Base-by-base conservation (phyloP, 371 early-diverging fungal genomes). In the Actinomucor elegans region DNA sequence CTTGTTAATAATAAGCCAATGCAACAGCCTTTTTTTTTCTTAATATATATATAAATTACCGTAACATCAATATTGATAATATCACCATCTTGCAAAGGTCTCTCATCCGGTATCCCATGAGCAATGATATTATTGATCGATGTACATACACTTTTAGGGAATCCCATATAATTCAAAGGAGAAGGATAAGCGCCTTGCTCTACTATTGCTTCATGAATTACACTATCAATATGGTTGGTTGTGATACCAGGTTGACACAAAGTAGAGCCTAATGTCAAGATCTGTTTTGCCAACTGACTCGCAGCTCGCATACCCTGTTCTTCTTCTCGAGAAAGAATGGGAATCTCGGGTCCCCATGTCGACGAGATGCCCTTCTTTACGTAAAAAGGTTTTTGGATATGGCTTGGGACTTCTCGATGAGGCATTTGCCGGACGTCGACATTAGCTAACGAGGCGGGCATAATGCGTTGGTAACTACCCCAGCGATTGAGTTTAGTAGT, bases 31-130 rank as follows among this genome's bases (percentile, higher is more conserved):
- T n/a, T n/a, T n/a, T n/a, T n/a, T n/a, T n/a, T n/a, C n/a, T n/a
- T n/a, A n/a, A n/a, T n/a, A n/a, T n/a, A n/a, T n/a, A n/a, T n/a
- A n/a, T n/a, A n/a, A n/a, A n/a, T 48, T 71, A 86, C 84, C 6
- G 88, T 88, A 2, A 89, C 71, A 54, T 96, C 96, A n/a, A 95
- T 71, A 69, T 94, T 96, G 48, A 94, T 73, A 33, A 95, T 87
- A 67, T 95, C 96, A 4, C 95, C 94, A 50, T 89, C 79, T 52
- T 80, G 57, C 9, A 95, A 72, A 17, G 74, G 70, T 15, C 92
- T 85, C 26, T 76, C 68, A 59, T 95, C 94, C 3, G 95, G 95
- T 50, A 95, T 94, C 0, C 95, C 95, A 64, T 96, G 96, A 9
- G 91, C 90, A 40, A 96, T 85, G 12, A 94, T 85, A 60, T 96